Evolutionary conservation across 768 basidiomycete genomes (phyloP).

Genomic region (Lentinula boryana): DNA sequence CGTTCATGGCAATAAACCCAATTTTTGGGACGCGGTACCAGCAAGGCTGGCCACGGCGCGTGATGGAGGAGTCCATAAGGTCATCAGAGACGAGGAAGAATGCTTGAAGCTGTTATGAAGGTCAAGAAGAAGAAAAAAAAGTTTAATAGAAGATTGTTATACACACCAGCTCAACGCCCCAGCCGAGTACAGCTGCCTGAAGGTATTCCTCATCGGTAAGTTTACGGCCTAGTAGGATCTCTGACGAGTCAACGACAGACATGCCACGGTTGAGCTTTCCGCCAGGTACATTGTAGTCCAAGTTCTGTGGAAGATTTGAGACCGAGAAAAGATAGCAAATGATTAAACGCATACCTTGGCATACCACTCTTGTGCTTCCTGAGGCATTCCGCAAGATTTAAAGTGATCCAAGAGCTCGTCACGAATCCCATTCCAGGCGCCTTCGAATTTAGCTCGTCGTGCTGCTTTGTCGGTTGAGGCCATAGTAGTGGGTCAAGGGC

Average conservation of each 20-base stretch:
- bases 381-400: slow-evolving; percentile 68
- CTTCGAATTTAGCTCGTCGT: slow-evolving; percentile 62
- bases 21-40: slow-evolving; percentile 73
- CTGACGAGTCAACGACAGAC: slow-evolving; percentile 89
- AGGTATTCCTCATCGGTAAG: slow-evolving; percentile 83
- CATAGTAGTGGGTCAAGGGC: slow-evolving; percentile 9
- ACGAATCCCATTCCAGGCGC: slow-evolving; percentile 63
- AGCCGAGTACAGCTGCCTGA: slow-evolving; percentile 84
- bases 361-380: slow-evolving; percentile 84
- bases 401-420: slow-evolving; percentile 74
- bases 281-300: slow-evolving; percentile 93
- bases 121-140: neutral
- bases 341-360: slow-evolving; percentile 48
- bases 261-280: slow-evolving; percentile 97
- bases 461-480: slow-evolving; percentile 28
- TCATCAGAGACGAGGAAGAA: slow-evolving; percentile 97
- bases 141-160: neutral
- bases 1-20: slow-evolving; percentile 89
- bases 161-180: slow-evolving; percentile 92
- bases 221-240: slow-evolving; percentile 71
- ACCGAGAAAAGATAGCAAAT: neutral
- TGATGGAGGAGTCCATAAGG: slow-evolving; percentile 95
- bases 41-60: slow-evolving; percentile 91
- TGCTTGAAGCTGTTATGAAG: slow-evolving; percentile 71
- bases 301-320: slow-evolving; percentile 42